Percentiles rank a stretch among this genome's conserved stretches.
phyloP scores from a whole-genome alignment of 768 basidiomycete species.

The Boletus vinaceobasis region DNA sequence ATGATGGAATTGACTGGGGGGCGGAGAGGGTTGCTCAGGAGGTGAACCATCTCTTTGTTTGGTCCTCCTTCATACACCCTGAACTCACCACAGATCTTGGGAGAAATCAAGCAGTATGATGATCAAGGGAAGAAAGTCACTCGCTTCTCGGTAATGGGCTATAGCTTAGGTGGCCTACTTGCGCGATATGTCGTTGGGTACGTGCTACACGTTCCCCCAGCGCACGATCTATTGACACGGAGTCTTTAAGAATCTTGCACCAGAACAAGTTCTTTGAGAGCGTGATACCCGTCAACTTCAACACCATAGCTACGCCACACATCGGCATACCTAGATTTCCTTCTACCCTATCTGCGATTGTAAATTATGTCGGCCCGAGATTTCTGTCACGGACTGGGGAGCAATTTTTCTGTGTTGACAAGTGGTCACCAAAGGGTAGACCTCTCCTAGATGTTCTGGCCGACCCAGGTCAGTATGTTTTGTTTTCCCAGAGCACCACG shows the following conservation, averaged over 20 bases:
- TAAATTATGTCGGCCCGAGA: constrained; percentile 57
- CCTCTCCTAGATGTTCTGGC: constrained; percentile 75
- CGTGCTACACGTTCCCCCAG: constrained; percentile 12
- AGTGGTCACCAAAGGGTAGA: constrained; percentile 64
- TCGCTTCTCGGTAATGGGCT: constrained; percentile 73
- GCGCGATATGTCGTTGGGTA: constrained; percentile 76
- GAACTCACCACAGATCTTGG: constrained; percentile 44
- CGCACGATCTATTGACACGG: constrained; percentile 3
- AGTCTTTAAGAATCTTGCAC: constrained; percentile 49
- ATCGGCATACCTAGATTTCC: constrained; percentile 68
- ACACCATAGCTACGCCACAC: constrained; percentile 81
- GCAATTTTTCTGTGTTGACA: constrained; percentile 72
- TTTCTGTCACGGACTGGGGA: constrained; percentile 77
- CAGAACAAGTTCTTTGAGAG: constrained; percentile 69
- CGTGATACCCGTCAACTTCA: constrained; percentile 75
- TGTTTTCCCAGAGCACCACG: background rate
- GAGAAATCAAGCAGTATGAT: constrained; percentile 52
- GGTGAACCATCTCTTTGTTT: constrained; percentile 37
- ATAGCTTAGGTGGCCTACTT: constrained; percentile 78
- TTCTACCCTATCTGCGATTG: constrained; percentile 53
- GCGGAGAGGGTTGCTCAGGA: constrained; percentile 78
- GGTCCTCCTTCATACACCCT: background rate
- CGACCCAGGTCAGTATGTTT: constrained; percentile 57
- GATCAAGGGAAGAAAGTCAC: constrained; percentile 54
- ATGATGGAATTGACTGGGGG: constrained; percentile 84